Conservation (phyloP, 768 basidiomycete species). For the Mycena maculata region DNA sequence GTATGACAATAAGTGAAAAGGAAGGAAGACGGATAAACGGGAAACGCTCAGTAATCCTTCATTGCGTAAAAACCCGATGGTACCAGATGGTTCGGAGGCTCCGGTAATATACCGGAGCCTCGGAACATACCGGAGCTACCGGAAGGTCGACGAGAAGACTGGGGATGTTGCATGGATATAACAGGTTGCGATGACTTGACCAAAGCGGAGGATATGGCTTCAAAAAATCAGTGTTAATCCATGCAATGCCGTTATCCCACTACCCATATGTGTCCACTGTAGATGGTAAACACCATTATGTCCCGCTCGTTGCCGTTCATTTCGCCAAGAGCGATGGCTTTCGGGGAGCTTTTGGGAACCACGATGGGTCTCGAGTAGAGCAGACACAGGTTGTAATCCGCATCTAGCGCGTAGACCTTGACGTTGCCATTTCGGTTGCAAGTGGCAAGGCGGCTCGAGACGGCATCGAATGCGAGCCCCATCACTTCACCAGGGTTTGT, state of each 20-base stretch:
- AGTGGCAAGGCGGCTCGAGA: slow-evolving; percentile 26
- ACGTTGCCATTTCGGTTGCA: slow-evolving; percentile 26
- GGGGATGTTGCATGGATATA: too few species aligned
- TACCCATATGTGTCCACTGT: slow-evolving; percentile 27
- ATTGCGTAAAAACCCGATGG: too few species aligned
- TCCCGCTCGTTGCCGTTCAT: slow-evolving; percentile 4
- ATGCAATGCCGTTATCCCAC: neutral
- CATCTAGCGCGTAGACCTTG: slow-evolving; percentile 23
- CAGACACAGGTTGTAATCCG: neutral
- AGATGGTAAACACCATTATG: slow-evolving; percentile 19
- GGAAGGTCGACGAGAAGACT: too few species aligned
- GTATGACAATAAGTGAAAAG: too few species aligned
- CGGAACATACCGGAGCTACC: too few species aligned
- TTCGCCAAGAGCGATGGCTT: slow-evolving; percentile 27
- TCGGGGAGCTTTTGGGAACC: slow-evolving; percentile 24
- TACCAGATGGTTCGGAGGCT: too few species aligned
- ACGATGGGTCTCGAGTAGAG: slow-evolving; percentile 21
- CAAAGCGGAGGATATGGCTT: slow-evolving; percentile 20
- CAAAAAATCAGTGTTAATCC: neutral
- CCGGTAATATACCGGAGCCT: too few species aligned
- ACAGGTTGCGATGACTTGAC: slow-evolving; percentile 9
- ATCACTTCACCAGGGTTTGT: slow-evolving; percentile 29
- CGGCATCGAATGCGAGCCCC: slow-evolving; percentile 30
- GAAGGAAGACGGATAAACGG: too few species aligned
- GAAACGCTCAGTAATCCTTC: too few species aligned